Evolutionary conservation across 441 rosid genomes (phyloP).

Genomic region (Erodium trifolium): DNA sequence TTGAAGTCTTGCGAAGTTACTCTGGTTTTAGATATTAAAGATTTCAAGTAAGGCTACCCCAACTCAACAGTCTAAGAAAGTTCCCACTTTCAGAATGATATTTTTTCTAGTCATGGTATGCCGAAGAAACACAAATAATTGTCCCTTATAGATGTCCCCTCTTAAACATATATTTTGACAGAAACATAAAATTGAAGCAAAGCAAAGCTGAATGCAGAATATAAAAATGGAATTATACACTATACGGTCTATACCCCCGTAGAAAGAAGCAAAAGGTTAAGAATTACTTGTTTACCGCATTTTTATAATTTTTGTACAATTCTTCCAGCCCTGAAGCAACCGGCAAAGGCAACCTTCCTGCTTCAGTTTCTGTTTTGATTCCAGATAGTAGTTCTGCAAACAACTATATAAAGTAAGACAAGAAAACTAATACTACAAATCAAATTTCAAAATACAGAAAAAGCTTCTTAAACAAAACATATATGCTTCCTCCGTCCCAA

Average conservation of each 20-base stretch:
- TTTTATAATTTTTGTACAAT: constrained; percentile 73
- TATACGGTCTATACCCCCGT: constrained; percentile 18
- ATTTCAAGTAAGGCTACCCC: not conserved
- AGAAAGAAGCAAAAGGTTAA: constrained; percentile 24
- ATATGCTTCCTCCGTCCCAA: not conserved
- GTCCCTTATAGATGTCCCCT: not conserved
- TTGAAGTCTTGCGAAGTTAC: not conserved
- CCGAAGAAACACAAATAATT: not conserved
- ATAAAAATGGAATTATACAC: constrained; percentile 18
- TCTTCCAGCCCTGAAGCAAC: constrained; percentile 83
- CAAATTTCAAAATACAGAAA: not conserved
- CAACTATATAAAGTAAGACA: constrained; percentile 21
- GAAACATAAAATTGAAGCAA: not conserved
- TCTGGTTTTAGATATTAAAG: not conserved
- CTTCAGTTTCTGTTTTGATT: constrained; percentile 60
- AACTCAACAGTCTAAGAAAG: not conserved
- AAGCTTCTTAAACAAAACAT: not conserved
- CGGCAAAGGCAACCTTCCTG: constrained; percentile 64
- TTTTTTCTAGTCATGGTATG: constrained; percentile 26
- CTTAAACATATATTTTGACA: not conserved
- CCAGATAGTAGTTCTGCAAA: constrained; percentile 70
- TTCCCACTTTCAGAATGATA: not conserved
- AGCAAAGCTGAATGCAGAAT: constrained; percentile 27
- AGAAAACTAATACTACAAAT: constrained; percentile 11
- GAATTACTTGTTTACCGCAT: constrained; percentile 58